Percentiles rank a stretch among this genome's conserved stretches.
phyloP scores from a whole-genome alignment of 352 stramenopile species.

The Elongisporangium prolatum region DNA sequence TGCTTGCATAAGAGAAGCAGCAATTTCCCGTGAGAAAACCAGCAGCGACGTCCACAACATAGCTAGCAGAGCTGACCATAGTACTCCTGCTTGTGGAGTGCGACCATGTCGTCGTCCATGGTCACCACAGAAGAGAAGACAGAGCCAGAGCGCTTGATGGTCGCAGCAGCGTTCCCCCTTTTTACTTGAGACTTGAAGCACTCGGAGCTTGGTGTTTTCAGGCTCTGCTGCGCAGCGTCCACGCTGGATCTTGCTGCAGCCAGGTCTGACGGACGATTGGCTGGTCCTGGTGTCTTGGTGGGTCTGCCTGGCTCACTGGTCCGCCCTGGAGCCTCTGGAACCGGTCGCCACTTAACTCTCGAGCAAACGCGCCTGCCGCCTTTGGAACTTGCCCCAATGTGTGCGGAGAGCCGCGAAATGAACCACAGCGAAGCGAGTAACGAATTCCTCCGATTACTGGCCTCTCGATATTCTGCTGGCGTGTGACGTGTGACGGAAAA shows the following conservation, averaged over 20 bases:
- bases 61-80: constrained; percentile 23
- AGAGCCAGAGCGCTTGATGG: background rate
- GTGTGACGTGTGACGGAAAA: background rate
- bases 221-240: background rate
- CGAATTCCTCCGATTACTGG: background rate
- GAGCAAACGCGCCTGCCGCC: background rate
- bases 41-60: background rate
- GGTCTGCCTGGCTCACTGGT: background rate
- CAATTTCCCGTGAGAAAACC: background rate
- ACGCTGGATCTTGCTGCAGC: background rate
- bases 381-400: background rate
- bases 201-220: background rate
- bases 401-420: background rate
- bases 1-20: constrained; percentile 19
- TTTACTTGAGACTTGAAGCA: background rate
- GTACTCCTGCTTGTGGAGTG: constrained; percentile 45
- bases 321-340: background rate
- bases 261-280: background rate
- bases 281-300: background rate
- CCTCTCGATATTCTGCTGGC: background rate
- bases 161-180: background rate
- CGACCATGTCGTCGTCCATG: constrained; percentile 36
- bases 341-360: background rate
- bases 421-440: background rate
- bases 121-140: background rate